Conservation (phyloP, 2,329 filamentous ascomycete genomes). For the Lomentospora prolificans region DNA sequence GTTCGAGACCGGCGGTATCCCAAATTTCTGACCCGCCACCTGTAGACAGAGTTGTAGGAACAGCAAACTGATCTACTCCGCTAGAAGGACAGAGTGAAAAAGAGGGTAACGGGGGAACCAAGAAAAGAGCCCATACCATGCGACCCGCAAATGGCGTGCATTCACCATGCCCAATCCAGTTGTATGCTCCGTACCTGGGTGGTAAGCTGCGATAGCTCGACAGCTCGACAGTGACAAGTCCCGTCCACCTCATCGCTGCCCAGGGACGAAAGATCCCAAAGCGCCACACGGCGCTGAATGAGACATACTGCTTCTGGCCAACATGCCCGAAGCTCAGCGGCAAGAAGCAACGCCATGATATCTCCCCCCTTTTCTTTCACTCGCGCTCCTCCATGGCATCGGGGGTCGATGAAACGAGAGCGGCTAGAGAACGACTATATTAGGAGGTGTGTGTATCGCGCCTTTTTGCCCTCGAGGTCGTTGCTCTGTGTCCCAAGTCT, state of each 20-base stretch:
- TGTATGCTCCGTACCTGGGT: neutral
- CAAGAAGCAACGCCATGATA: neutral
- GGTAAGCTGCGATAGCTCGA: neutral
- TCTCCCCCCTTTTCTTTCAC: neutral
- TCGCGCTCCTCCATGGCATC: no score
- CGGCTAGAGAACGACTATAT: neutral
- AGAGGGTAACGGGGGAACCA: neutral
- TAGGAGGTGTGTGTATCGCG: neutral
- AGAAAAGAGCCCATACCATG: neutral
- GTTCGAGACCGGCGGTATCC: neutral
- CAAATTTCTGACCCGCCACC: no score
- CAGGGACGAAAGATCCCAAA: neutral
- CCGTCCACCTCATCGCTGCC: neutral
- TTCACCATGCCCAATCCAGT: neutral
- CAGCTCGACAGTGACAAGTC: neutral
- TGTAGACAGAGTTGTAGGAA: no score
- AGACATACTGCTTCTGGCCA: neutral
- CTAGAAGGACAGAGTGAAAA: neutral
- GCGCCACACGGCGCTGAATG: neutral
- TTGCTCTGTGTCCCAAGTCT: neutral
- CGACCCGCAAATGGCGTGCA: neutral
- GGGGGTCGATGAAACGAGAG: neutral
- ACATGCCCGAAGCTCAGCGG: neutral
- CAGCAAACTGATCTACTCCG: no score
- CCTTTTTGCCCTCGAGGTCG: neutral